A percentile compares a stretch with the other conserved stretches of the same genome.
Conservation (phyloP, 257 asterid genomes). For the Craterostigma plantagineum region DNA sequence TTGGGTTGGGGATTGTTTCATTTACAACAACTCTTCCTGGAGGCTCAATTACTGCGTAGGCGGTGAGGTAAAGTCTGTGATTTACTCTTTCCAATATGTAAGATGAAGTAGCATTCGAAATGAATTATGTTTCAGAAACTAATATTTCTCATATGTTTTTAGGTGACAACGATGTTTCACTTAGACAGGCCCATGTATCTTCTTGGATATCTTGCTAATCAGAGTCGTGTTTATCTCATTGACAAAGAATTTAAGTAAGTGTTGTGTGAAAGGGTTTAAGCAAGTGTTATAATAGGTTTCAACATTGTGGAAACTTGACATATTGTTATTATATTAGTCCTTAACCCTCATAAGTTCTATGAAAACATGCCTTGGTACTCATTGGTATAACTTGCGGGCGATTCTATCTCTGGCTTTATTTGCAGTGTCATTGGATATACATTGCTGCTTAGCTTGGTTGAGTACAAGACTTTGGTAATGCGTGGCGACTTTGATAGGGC, state of each 20-base stretch:
- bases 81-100: not conserved
- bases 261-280: constrained; percentile 5
- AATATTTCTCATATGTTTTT: constrained; percentile 4
- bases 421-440: constrained; percentile 79
- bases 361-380: not conserved
- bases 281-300: constrained; percentile 1
- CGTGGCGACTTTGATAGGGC: constrained; percentile 93
- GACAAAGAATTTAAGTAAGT: constrained; percentile 98
- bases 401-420: constrained; percentile 8
- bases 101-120: not conserved
- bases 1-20: constrained; percentile 99
- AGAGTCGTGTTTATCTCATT: constrained; percentile 71
- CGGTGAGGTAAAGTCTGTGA: constrained; percentile 59
- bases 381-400: not conserved
- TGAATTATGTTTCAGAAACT: constrained; percentile 4
- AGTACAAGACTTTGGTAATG: constrained; percentile 93
- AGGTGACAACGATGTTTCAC: constrained; percentile 97
- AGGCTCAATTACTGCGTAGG: constrained; percentile 98
- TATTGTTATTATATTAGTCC: not conserved
- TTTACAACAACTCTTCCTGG: constrained; percentile 89
- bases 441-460: constrained; percentile 76
- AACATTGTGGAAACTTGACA: not conserved
- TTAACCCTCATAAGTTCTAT: too few relatives aligned
- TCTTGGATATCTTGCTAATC: constrained; percentile 92
- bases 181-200: constrained; percentile 96